A percentile compares a stretch with the other conserved stretches of the same genome.
These are phyloP conservation scores for Backusella liffmaniae DNA, from an alignment of 192 early-diverging fungal species.

Conservation along the genomic window DNA sequence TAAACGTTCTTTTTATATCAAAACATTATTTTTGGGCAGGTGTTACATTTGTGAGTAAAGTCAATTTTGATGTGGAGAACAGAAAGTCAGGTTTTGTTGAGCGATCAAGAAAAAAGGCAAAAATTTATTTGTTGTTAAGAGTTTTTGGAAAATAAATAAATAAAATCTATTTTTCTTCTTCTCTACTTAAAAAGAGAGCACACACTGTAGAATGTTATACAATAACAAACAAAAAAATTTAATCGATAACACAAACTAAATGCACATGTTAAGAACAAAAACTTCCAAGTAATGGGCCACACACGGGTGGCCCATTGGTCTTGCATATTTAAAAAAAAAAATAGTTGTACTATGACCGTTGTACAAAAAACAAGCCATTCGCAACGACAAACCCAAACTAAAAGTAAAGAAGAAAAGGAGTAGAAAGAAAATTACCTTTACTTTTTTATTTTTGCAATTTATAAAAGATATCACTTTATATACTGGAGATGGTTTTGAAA, in stretches of 20 bases:
- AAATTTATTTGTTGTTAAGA: neutral
- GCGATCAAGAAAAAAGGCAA: neutral
- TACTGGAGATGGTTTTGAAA: neutral
- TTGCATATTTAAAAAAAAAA: neutral
- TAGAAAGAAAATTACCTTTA: neutral
- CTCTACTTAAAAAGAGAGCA: neutral
- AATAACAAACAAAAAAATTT: neutral
- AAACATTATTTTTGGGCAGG: neutral
- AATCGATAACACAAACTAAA: neutral
- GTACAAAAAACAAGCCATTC: constrained; percentile 1
- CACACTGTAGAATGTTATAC: neutral
- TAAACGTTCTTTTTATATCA: neutral
- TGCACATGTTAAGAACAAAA: neutral
- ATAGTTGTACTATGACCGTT: neutral
- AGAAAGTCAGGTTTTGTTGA: neutral
- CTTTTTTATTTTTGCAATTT: neutral
- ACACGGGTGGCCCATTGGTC: neutral
- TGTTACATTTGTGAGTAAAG: neutral
- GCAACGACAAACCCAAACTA: neutral
- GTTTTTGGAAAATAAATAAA: neutral
- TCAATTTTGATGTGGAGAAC: neutral
- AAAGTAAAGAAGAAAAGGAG: neutral
- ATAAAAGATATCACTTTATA: neutral
- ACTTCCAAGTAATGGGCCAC: neutral
- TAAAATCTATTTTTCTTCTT: neutral